Conservation (phyloP, 2,329 filamentous ascomycete species). For the Colletotrichum chrysophilum region DNA sequence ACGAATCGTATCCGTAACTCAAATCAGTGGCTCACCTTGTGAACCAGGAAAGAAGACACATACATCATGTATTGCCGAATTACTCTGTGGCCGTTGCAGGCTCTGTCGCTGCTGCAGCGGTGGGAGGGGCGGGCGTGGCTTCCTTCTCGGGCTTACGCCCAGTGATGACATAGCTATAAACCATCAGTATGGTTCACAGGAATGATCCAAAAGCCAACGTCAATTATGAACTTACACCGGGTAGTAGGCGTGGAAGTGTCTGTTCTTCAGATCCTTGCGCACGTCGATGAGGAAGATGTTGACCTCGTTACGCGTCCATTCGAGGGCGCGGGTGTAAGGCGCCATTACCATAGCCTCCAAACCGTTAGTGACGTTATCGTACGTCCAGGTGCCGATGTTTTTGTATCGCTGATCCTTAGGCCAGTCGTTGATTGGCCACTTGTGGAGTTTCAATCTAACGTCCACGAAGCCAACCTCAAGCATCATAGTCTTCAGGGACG, state of each 20-base stretch:
- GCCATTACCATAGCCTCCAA: background rate
- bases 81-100: too few species aligned
- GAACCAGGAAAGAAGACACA: too few species aligned
- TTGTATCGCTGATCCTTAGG: background rate
- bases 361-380: background rate
- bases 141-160: background rate
- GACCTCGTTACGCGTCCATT: background rate
- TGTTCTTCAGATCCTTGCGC: background rate
- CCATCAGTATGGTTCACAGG: background rate
- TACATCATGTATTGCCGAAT: too few species aligned
- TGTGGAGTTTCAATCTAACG: background rate
- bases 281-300: background rate
- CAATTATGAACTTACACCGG: background rate
- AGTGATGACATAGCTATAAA: background rate
- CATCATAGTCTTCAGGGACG: background rate
- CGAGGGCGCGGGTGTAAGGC: background rate
- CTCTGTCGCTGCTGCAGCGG: too few species aligned
- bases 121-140: too few species aligned
- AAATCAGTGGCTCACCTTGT: too few species aligned
- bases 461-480: background rate
- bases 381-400: background rate
- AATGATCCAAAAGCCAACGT: background rate
- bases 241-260: background rate
- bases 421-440: background rate
- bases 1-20: too few species aligned